phyloP scores from a whole-genome alignment of 2,329 filamentous ascomycete genomes.

The Westerdykella aurantiaca region DNA sequence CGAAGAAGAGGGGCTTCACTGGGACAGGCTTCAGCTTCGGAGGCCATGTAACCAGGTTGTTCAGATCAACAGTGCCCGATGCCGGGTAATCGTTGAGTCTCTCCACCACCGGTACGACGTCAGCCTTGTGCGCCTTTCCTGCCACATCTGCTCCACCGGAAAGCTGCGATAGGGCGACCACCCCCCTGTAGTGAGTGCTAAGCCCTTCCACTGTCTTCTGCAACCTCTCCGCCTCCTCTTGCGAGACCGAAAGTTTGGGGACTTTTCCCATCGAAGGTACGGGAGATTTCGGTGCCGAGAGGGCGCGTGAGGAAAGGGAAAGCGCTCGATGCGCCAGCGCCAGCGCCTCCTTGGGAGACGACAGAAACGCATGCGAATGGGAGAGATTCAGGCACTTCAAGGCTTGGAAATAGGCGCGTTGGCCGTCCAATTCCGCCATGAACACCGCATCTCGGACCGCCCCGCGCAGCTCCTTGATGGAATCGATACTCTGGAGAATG shows the following conservation, averaged over 20 bases:
- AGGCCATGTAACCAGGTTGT: constrained; percentile 79
- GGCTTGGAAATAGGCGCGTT: constrained; percentile 77
- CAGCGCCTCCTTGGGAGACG: constrained; percentile 71
- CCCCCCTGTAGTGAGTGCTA: constrained; percentile 73
- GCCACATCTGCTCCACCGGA: constrained; percentile 45
- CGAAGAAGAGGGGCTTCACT: constrained; percentile 91
- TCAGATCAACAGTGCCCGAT: constrained; percentile 61
- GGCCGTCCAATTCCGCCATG: constrained; percentile 69
- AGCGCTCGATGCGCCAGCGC: constrained; percentile 72
- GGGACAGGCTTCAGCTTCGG: constrained; percentile 77
- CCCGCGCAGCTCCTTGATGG: constrained; percentile 82
- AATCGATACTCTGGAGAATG: constrained; percentile 82
- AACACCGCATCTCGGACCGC: constrained; percentile 78
- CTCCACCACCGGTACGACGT: constrained; percentile 62
- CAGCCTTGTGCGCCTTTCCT: constrained; percentile 41
- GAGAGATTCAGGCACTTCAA: constrained; percentile 84
- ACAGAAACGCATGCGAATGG: constrained; percentile 72
- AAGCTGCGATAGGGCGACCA: constrained; percentile 74
- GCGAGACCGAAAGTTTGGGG: constrained; percentile 63
- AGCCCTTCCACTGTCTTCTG: constrained; percentile 60
- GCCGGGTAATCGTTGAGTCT: constrained; percentile 69
- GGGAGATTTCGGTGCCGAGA: constrained; percentile 35
- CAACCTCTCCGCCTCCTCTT: constrained; percentile 54
- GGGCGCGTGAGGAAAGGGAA: constrained; percentile 53
- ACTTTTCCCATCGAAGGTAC: constrained; percentile 39